phyloP scores from a whole-genome alignment of 129 eudicot species.

The Rutidosis leptorrhynchoides region DNA sequence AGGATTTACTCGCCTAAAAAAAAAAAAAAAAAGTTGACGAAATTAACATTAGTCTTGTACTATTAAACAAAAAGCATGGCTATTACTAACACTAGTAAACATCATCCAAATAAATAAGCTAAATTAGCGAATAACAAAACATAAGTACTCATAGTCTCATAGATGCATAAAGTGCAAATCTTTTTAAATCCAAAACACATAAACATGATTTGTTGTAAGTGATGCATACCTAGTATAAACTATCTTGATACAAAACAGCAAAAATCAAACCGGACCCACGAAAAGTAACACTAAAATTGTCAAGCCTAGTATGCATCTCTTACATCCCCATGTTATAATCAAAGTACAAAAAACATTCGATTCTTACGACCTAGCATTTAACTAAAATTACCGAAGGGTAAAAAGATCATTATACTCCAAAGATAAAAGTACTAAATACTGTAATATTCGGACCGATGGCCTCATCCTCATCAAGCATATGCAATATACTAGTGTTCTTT shows the following conservation, averaged over 20 bases:
- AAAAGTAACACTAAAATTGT: conserved; percentile 4
- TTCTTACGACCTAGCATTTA: background rate
- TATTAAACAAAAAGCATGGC: too few relatives aligned
- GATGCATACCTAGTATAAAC: conserved; percentile 35
- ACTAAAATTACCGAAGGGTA: conserved; percentile 27
- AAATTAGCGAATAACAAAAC: too few relatives aligned
- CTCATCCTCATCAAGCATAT: conserved; percentile 40
- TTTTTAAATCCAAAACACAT: background rate
- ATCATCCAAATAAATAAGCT: too few relatives aligned
- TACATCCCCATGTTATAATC: conserved; percentile 35
- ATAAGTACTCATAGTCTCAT: background rate
- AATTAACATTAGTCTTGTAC: too few relatives aligned
- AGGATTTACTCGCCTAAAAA: too few relatives aligned
- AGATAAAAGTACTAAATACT: conserved; percentile 21
- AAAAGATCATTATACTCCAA: conserved; percentile 20
- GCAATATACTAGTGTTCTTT: conserved; percentile 24
- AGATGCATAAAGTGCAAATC: conserved; percentile 2
- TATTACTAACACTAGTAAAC: too few relatives aligned
- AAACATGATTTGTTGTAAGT: conserved; percentile 33
- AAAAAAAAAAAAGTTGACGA: too few relatives aligned
- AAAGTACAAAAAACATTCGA: background rate
- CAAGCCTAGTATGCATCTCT: conserved; percentile 39
- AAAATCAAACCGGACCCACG: background rate
- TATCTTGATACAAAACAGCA: background rate
- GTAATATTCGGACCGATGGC: conserved; percentile 37